A percentile compares a stretch with the other conserved stretches of the same genome.
Conservation (phyloP, 1,284 basidiomycete genomes). For the Cryptococcus jaspeensis region DNA sequence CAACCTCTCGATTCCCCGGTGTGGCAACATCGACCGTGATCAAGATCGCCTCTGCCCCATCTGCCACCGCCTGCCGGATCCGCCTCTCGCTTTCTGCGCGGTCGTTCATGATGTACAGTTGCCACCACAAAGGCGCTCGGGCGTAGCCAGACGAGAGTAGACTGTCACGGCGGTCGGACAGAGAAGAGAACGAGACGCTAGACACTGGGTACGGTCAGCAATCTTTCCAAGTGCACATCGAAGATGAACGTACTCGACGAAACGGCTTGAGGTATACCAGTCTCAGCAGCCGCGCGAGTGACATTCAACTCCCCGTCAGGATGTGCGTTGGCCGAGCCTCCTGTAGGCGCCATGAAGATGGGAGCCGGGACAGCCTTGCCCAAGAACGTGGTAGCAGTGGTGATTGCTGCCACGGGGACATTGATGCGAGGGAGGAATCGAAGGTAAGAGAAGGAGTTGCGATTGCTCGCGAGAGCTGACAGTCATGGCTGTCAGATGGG, state of each 20-base stretch:
- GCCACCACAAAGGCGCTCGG: conserved; percentile 7
- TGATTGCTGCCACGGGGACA: neutral
- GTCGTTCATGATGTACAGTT: conserved; percentile 11
- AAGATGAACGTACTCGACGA: too few species aligned
- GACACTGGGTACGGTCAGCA: too few species aligned
- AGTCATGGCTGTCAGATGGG: neutral
- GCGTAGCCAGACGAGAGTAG: neutral
- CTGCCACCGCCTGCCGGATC: neutral
- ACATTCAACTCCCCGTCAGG: conserved; percentile 9
- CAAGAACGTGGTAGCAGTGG: conserved; percentile 2
- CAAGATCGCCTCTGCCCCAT: conserved; percentile 8
- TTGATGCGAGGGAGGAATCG: conserved; percentile 7
- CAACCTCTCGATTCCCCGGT: conserved; percentile 7
- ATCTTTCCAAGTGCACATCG: too few species aligned
- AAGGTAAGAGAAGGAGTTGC: conserved; percentile 3
- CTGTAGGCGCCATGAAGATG: conserved; percentile 7
- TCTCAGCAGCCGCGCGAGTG: neutral
- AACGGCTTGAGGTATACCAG: too few species aligned
- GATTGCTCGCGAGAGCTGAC: conserved; percentile 1
- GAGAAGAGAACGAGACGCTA: too few species aligned
- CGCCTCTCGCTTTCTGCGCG: conserved; percentile 2
- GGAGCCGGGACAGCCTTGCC: neutral
- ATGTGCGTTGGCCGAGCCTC: conserved; percentile 8
- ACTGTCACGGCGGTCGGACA: neutral
- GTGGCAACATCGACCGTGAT: conserved; percentile 9